Percentiles rank a stretch among this genome's conserved stretches.
Evolutionary conservation across 2,329 filamentous ascomycete species (phyloP).

Genomic region (Stagonosporopsis cucurbitacearum): DNA sequence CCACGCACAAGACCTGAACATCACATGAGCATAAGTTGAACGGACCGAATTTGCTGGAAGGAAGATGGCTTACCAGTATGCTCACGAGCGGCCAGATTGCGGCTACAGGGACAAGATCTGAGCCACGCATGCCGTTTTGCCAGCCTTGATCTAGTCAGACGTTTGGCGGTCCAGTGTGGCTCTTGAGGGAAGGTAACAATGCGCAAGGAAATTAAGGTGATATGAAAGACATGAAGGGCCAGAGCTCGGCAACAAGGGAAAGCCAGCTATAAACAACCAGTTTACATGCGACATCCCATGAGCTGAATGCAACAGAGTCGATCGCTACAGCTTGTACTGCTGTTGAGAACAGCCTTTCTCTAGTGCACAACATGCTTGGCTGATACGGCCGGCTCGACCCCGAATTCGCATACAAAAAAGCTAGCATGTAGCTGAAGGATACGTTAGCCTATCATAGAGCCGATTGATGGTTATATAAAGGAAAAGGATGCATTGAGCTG

Average conservation of each 20-base stretch:
- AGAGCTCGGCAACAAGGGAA: background rate
- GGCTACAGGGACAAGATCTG: background rate
- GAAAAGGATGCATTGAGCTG: slow-evolving; percentile 4
- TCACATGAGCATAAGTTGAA: background rate
- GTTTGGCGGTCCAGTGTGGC: background rate
- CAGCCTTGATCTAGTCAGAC: background rate
- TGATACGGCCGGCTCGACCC: background rate
- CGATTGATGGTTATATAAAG: background rate
- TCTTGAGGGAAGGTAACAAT: background rate
- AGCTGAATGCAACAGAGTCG: background rate
- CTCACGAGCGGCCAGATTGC: background rate
- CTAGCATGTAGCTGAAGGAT: background rate
- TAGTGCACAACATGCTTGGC: background rate
- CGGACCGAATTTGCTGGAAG: too few relatives aligned
- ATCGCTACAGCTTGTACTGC: background rate
- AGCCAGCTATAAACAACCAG: background rate
- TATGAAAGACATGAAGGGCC: background rate
- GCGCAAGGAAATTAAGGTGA: background rate
- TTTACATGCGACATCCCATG: background rate
- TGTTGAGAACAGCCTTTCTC: background rate
- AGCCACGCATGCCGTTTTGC: background rate
- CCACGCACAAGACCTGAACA: background rate
- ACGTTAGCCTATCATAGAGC: background rate
- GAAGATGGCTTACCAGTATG: background rate
- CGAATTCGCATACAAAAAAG: background rate